These are phyloP conservation scores for Sporothrix humicola DNA, from an alignment of 2,329 filamentous ascomycete species.

Conservation along the genomic window DNA sequence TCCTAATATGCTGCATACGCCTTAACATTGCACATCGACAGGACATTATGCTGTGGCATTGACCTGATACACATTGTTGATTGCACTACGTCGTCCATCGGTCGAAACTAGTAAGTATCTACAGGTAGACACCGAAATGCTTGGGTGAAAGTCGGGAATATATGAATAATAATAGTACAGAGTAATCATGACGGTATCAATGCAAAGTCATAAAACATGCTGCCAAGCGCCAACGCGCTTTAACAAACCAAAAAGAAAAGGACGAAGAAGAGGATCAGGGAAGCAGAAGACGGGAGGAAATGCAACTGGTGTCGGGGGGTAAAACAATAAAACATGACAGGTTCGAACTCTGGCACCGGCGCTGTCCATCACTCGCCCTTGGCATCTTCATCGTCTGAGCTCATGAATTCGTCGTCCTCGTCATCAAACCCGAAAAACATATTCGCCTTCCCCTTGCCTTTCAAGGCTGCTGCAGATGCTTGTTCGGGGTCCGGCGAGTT, in stretches of 20 bases:
- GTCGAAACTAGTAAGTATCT: no score
- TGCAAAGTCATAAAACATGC: background rate
- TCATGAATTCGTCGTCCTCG: slow-evolving; percentile 77
- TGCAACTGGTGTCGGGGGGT: background rate
- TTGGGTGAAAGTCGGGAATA: background rate
- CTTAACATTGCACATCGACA: no score
- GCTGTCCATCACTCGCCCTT: slow-evolving; percentile 36
- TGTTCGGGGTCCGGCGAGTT: slow-evolving; percentile 56
- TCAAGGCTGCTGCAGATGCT: background rate
- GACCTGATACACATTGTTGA: no score
- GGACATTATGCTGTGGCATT: no score
- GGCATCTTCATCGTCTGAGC: slow-evolving; percentile 64
- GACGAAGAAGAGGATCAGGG: no score
- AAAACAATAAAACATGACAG: background rate
- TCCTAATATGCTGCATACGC: background rate
- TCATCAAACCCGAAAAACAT: slow-evolving; percentile 80
- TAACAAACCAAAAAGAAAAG: background rate
- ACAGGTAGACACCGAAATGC: background rate
- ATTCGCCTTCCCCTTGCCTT: slow-evolving; percentile 49
- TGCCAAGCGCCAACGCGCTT: background rate
- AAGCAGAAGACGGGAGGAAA: background rate
- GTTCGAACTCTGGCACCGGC: background rate
- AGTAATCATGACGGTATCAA: background rate
- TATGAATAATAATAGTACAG: background rate
- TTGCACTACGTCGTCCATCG: no score